Evolutionary conservation across 129 eudicot species (phyloP), one percentile per base, ranked within the genome.

Genomic region (Tanacetum coccineum): DNA sequence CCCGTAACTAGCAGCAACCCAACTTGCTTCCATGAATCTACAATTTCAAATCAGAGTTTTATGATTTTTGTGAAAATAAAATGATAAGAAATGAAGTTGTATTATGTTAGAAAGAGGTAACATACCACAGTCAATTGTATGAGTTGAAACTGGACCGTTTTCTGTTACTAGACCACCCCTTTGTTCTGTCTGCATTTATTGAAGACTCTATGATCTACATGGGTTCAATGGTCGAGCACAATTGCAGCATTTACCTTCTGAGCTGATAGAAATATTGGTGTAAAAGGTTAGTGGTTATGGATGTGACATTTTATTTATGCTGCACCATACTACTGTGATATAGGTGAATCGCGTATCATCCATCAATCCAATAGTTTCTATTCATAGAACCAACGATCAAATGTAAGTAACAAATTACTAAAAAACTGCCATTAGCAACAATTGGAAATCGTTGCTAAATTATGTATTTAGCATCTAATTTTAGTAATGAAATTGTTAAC

Each of bases 11-110:
- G 75, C 74, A 84, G 63, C 64, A 84, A 67, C 18, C 86, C 83
- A 4, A 84, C 86, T 66, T 84, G 90, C 75, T 25, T 50, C 90
- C 90, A 84, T 71, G 90, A 81, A 78, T 84, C 90, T 84, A 81
- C 74, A 75, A 17, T 21, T 52, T 60, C 47, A 59, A 51, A 52
- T 13, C 4, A 40, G 54, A 63, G 8, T 14, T 4, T 4, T 10
- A 8, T 17, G 0, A 68, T 15, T 22, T 17, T 12, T 59, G 22
- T 67, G 20, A 59, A 7, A 7, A 49, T 14, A 30, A 70, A 19
- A 12, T 48, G 46, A 42, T 26, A 71, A 22, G 12, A 9, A 57
- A 49, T 21, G 52, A 44, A 78, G 50, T 25, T 40, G 54, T 39
- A 11, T 15, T 73, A 28, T 62, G n/a, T 58, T n/a, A 74, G 65